Evolutionary conservation across 2,329 filamentous ascomycete genomes (phyloP).

Genomic region (Hymenotorrendiella dingleyae): DNA sequence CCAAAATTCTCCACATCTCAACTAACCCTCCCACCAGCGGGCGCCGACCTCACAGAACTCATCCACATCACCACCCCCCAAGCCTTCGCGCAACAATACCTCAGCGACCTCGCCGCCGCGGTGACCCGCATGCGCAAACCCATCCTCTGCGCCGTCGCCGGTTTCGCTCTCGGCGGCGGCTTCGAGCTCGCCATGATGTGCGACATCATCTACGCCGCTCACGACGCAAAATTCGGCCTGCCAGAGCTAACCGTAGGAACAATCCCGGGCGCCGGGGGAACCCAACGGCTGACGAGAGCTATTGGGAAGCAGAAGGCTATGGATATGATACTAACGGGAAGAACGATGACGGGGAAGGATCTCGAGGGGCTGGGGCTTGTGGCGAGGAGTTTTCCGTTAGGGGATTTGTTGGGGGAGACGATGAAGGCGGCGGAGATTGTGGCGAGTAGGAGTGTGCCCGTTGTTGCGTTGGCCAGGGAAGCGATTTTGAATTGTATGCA

Average conservation of each 20-base stretch:
- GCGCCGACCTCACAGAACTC: conserved; percentile 34
- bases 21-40: conserved; percentile 10
- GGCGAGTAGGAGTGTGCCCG: conserved; percentile 36
- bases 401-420: conserved; percentile 35
- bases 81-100: conserved; percentile 28
- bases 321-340: conserved; percentile 24
- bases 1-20: not conserved
- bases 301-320: conserved; percentile 33
- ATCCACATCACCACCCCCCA: conserved; percentile 24
- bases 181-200: conserved; percentile 43
- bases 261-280: conserved; percentile 29
- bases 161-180: conserved; percentile 45
- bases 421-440: conserved; percentile 35
- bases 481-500: conserved; percentile 37
- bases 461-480: conserved; percentile 38
- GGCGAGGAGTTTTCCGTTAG: conserved; percentile 29
- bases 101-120: conserved; percentile 37
- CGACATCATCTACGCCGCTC: conserved; percentile 33
- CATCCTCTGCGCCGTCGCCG: conserved; percentile 43
- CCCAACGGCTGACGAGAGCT: conserved; percentile 31
- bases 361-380: conserved; percentile 15
- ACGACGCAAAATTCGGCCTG: conserved; percentile 27
- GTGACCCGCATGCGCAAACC: conserved; percentile 39
- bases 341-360: conserved; percentile 16
- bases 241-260: conserved; percentile 31